These are phyloP conservation scores for Candida sanyaensis DNA, from an alignment of 1,139 yeast genomes.

Conservation along the genomic window DNA sequence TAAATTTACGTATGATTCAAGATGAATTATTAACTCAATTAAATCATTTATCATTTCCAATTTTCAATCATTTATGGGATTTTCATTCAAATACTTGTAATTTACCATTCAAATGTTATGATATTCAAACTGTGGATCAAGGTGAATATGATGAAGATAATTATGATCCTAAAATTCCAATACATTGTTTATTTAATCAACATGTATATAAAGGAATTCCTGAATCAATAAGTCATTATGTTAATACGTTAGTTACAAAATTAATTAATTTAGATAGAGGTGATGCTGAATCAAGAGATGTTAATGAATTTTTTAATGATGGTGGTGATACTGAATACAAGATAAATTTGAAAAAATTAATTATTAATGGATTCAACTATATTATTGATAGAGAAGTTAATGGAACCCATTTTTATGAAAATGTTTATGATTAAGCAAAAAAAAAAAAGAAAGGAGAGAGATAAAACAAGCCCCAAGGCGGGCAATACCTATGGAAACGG, in stretches of 20 bases:
- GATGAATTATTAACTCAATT: constrained; percentile 25
- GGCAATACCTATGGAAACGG: no score
- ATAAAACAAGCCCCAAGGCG: no score
- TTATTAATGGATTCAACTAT: constrained; percentile 38
- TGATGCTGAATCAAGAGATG: constrained; percentile 34
- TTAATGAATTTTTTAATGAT: constrained; percentile 22
- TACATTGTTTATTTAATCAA: constrained; percentile 20
- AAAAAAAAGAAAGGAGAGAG: no score
- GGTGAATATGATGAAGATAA: constrained; percentile 42
- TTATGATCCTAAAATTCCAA: constrained; percentile 13
- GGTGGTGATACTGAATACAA: constrained; percentile 33
- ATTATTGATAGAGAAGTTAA: constrained; percentile 40
- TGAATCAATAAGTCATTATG: constrained; percentile 33
- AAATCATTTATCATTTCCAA: constrained; percentile 23
- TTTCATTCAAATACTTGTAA: constrained; percentile 25
- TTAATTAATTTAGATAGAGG: constrained; percentile 42
- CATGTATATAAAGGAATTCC: constrained; percentile 18
- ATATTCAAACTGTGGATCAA: constrained; percentile 34
- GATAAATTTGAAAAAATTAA: constrained; percentile 24
- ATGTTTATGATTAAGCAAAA: constrained; percentile 22
- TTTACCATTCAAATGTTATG: constrained; percentile 40
- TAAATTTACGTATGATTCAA: constrained; percentile 33
- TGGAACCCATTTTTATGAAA: constrained; percentile 41
- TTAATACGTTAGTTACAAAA: constrained; percentile 30
- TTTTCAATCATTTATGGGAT: constrained; percentile 34